These are phyloP conservation scores for Penicillium goetzii DNA, from an alignment of 495 filamentous ascomycete genomes.

Conservation along the genomic window DNA sequence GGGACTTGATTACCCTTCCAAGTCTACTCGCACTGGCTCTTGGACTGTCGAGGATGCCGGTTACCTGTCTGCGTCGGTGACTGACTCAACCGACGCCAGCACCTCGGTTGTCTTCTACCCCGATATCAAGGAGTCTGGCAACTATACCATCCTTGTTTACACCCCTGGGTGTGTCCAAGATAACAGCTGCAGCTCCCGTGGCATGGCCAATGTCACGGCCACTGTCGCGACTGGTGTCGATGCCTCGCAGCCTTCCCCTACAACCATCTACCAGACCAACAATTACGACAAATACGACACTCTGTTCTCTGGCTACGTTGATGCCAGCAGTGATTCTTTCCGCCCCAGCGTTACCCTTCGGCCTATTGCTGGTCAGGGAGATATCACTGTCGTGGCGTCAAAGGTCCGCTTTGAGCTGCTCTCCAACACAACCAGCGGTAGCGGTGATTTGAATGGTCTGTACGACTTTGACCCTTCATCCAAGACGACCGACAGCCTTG, in stretches of 20 bases:
- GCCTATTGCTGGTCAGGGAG: constrained; percentile 65
- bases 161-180: constrained; percentile 90
- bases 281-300: constrained; percentile 92
- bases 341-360: constrained; percentile 79
- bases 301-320: constrained; percentile 82
- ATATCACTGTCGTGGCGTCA: constrained; percentile 82
- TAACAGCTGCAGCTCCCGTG: constrained; percentile 71
- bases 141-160: constrained; percentile 85
- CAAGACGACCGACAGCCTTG: constrained; percentile 62
- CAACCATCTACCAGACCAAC: constrained; percentile 81
- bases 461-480: constrained; percentile 83
- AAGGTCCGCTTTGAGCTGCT: constrained; percentile 76
- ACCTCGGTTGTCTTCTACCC: constrained; percentile 76
- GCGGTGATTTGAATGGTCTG: constrained; percentile 77
- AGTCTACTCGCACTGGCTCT: constrained; percentile 67
- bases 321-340: constrained; percentile 73
- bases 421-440: constrained; percentile 56
- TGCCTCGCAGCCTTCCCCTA: constrained; percentile 42
- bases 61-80: constrained; percentile 73
- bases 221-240: constrained; percentile 59
- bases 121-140: constrained; percentile 84
- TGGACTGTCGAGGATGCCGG: constrained; percentile 74
- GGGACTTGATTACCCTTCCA: constrained; percentile 64
- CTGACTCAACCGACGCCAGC: constrained; percentile 53
- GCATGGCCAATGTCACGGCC: constrained; percentile 78